A percentile compares a stretch with the other conserved stretches of the same genome.
Conservation (phyloP, 306 rosid species). For the Acacia acuminata region DNA sequence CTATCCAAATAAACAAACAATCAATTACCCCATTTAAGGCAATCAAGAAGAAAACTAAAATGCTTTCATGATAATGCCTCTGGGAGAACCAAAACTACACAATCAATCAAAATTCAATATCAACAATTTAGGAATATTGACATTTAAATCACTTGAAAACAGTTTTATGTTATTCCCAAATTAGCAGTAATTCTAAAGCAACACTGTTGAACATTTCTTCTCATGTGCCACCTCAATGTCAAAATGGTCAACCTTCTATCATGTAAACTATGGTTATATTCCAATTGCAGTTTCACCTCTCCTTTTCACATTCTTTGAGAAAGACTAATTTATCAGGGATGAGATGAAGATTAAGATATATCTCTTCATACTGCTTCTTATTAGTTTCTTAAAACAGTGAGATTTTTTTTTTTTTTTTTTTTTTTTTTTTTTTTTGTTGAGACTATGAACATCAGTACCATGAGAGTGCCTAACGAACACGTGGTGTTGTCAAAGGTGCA, state of each 20-base stretch:
- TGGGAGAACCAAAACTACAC: neutral
- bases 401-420: neutral
- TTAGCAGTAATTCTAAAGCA: neutral
- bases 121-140: neutral
- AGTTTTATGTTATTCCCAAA: neutral
- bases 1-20: slow-evolving; percentile 43
- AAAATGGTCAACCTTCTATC: neutral
- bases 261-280: neutral
- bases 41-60: neutral
- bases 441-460: neutral
- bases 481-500: neutral
- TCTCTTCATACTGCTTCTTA: neutral
- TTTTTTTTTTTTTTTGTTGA: neutral
- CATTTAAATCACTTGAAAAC: neutral
- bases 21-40: neutral
- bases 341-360: neutral
- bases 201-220: neutral
- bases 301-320: neutral
- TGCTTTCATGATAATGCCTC: neutral
- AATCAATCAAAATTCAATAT: neutral
- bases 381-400: neutral
- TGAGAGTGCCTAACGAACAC: neutral
- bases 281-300: neutral
- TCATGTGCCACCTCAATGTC: neutral
- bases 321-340: neutral